Base-by-base conservation (phyloP, 208 protist genomes). In the Trypanosoma boissoni region DNA sequence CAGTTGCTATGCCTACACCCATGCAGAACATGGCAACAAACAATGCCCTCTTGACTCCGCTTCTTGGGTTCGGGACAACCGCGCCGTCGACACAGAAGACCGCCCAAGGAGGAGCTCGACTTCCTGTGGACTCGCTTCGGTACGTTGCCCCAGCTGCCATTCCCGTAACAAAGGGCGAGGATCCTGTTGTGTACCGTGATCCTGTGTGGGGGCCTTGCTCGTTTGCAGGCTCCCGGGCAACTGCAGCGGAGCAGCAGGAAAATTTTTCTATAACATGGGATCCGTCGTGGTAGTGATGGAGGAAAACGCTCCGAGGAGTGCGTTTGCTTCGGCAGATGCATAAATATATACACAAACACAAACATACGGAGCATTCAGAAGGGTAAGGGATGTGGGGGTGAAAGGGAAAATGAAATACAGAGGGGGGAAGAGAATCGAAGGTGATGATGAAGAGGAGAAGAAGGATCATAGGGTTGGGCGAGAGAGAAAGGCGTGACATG, bases 21-120 rank as follows among this genome's bases (percentile, higher is more conserved):
- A 34, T 71, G 45, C 64, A 71, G 24, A 73, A 63, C 48, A 73
- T 73, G 67, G 53, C 67, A 12, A 73, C 67, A 18, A 73, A 67
- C 58, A 73, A 73, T 34, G 67, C 67, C 29, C 67, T 73, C 23
- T 52, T 73, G 7, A 54, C 60, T 9, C 67, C 67, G 14, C 28
- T 67, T 39, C 31, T 73, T 23, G 67, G 67, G 0, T 61, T 73
- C 41, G 50, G 67, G 5, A 42, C 37, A 1, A 8, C 46, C 23
- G 32, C 10, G 20, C 46, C 32, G 24, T 32, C 26, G 24, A 53
- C 61, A 28, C 42, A 48, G 41, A 24, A 41, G 26, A 29, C 26
- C 43, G 23, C 21, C 5, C 32, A 6, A 18, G 23, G 45, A 41
- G 55, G 54, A 3, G 6, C 46, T 23, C 50, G 64, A n/a, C 24